phyloP scores from a whole-genome alignment of 192 early-diverging fungal species.

The Coemansia sp. region DNA sequence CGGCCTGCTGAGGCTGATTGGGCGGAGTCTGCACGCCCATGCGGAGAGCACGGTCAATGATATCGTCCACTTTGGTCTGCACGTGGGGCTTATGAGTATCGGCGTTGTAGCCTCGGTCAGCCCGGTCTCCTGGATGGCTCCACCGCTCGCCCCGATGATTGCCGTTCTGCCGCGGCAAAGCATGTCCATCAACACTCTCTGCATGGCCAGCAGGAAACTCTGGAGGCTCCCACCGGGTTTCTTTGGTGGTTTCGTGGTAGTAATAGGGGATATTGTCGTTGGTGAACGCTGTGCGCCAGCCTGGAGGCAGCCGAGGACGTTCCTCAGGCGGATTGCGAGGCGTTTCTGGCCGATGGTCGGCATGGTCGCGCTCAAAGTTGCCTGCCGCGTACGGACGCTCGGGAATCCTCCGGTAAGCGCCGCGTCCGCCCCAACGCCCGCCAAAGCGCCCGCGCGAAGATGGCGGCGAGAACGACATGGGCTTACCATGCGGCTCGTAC shows the following conservation, averaged over 20 bases:
- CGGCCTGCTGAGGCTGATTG: neutral
- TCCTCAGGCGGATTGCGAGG: conserved; percentile 12
- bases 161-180: neutral
- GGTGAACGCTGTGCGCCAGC: conserved; percentile 46
- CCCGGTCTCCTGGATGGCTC: neutral
- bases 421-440: neutral
- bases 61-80: conserved; percentile 42
- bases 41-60: conserved; percentile 42
- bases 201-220: conserved; percentile 1
- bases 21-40: conserved; percentile 18
- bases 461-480: neutral
- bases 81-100: conserved; percentile 16
- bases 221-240: conserved; percentile 50
- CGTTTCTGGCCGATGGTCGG: neutral
- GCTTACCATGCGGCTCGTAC: neutral
- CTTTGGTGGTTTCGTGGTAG: conserved; percentile 50
- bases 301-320: conserved; percentile 26
- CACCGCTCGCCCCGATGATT: neutral
- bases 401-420: conserved; percentile 1
- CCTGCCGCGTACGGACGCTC: neutral
- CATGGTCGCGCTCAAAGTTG: neutral
- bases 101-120: neutral
- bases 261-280: conserved; percentile 42
- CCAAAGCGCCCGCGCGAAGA: conserved; percentile 4
- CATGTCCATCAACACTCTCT: neutral